Conservation (phyloP, 176 grass and related monocot genomes). For the Hsuehochloa calcarea region DNA sequence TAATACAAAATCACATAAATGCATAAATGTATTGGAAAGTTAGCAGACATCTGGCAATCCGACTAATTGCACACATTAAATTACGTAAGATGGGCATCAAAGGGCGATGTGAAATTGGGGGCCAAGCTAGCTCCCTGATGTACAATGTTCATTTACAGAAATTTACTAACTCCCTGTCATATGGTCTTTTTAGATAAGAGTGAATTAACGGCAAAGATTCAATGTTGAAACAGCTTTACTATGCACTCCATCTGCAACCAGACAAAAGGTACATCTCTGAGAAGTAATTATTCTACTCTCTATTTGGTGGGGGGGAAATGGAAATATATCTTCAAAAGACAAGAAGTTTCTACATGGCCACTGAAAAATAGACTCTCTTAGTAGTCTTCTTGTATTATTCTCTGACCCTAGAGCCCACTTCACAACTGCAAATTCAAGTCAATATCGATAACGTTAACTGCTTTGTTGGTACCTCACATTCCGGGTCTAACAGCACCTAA, state of each 20-base stretch:
- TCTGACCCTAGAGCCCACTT: not conserved
- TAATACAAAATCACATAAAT: not conserved
- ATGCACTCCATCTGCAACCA: not conserved
- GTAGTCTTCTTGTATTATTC: not conserved
- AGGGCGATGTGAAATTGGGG: not conserved
- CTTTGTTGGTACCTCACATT: not conserved
- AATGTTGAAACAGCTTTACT: constrained; percentile 14
- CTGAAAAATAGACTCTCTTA: not conserved
- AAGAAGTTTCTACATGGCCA: constrained; percentile 9
- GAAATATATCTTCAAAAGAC: not conserved
- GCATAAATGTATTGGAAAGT: not conserved
- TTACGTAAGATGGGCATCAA: not conserved
- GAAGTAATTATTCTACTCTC: not conserved
- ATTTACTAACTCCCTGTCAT: not conserved
- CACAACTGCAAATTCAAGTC: not conserved
- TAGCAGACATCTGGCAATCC: not conserved
- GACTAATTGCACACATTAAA: not conserved
- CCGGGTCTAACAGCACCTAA: not conserved
- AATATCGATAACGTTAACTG: not conserved
- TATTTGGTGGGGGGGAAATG: not conserved
- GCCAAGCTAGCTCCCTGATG: not conserved
- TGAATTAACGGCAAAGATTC: not conserved
- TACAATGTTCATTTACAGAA: not conserved
- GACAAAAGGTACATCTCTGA: not conserved
- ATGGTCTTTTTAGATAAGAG: not conserved